Evolutionary conservation across 2,329 filamentous ascomycete species (phyloP).

Genomic region (Teratosphaeria destructans): DNA sequence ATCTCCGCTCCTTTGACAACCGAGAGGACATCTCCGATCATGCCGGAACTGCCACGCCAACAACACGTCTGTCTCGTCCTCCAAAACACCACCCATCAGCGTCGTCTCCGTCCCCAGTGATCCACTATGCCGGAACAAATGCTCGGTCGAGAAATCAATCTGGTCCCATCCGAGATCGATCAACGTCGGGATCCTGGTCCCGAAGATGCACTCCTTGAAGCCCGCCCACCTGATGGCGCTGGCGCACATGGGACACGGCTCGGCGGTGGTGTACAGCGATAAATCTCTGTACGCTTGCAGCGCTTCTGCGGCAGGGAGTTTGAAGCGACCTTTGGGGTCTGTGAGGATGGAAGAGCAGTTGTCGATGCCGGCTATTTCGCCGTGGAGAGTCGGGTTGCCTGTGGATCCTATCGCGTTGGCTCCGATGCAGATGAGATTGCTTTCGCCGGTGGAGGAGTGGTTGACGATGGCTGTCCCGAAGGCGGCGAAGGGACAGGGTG

Average conservation of each 20-base stretch:
- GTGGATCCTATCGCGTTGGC: conserved; percentile 35
- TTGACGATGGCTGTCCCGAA: conserved; percentile 48
- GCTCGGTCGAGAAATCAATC: conserved; percentile 36
- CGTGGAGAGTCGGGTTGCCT: conserved; percentile 46
- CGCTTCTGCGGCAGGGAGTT: conserved; percentile 31
- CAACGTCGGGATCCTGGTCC: conserved; percentile 40
- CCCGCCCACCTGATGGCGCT: conserved; percentile 47
- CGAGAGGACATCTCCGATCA: conserved; percentile 25
- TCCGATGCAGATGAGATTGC: conserved; percentile 41
- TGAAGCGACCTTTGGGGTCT: conserved; percentile 36
- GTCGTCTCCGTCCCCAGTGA: conserved; percentile 28
- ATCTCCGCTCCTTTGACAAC: conserved; percentile 18
- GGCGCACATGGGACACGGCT: conserved; percentile 50
- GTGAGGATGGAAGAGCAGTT: conserved; percentile 44
- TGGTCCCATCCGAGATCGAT: conserved; percentile 41
- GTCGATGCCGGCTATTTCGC: conserved; percentile 45
- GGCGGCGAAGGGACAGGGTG: conserved; percentile 43
- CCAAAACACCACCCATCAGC: conserved; percentile 37
- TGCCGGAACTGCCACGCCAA: conserved; percentile 46
- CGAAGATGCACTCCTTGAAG: conserved; percentile 47
- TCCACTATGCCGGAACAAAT: conserved; percentile 38
- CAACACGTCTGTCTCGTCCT: conserved; percentile 44
- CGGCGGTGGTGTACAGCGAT: conserved; percentile 48
- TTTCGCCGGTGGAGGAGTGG: conserved; percentile 35
- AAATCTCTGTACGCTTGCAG: conserved; percentile 37